A percentile compares a stretch with the other conserved stretches of the same genome.
Evolutionary conservation across 1,139 yeast species (phyloP).

Genomic region (Candida albicans): DNA sequence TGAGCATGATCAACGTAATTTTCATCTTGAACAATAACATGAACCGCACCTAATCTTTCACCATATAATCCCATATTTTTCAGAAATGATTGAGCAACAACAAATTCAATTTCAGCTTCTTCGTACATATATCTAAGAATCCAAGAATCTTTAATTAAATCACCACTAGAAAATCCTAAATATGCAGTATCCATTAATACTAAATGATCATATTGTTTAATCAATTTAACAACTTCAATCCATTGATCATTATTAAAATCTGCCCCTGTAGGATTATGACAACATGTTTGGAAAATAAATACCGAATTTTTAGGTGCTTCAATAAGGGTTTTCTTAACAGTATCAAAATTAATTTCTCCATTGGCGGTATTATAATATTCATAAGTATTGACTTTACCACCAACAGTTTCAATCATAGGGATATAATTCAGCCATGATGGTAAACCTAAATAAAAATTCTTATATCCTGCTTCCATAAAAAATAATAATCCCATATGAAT

Average conservation of each 20-base stretch:
- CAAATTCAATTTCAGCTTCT: conserved; percentile 25
- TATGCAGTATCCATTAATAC: conserved; percentile 91
- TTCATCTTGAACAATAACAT: conserved; percentile 32
- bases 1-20: conserved; percentile 22
- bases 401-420: conserved; percentile 35
- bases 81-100: conserved; percentile 46
- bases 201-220: conserved; percentile 56
- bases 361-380: conserved; percentile 33
- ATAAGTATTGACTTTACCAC: conserved; percentile 28
- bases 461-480: conserved; percentile 29
- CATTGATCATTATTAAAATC: conserved; percentile 84
- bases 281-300: conserved; percentile 82
- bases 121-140: conserved; percentile 26
- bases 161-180: conserved; percentile 82
- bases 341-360: conserved; percentile 31
- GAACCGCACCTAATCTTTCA: conserved; percentile 45
- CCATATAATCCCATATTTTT: conserved; percentile 49
- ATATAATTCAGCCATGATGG: conserved; percentile 47
- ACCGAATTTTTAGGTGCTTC: conserved; percentile 32
- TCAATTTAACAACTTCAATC: conserved; percentile 64
- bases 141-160: conserved; percentile 33
- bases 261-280: conserved; percentile 96
- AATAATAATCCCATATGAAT: conserved; percentile 39
- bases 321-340: conserved; percentile 27
- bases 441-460: conserved; percentile 34